Base-by-base conservation (phyloP, 176 grass and related monocot genomes). In the Phoenix roebelenii region DNA sequence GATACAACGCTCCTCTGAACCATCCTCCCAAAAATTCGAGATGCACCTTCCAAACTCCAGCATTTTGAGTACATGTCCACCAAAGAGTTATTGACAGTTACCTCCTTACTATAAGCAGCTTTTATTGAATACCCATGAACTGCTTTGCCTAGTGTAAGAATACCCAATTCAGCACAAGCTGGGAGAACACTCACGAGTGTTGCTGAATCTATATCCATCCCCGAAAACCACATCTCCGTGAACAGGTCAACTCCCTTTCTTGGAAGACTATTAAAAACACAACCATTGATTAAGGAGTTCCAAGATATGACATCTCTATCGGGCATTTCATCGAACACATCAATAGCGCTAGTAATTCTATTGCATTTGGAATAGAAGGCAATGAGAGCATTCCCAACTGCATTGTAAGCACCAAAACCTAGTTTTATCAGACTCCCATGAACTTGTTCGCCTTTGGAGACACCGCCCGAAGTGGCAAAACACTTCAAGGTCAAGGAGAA, bases 61-160 rank as follows among this genome's bases (percentile, higher is more conserved):
- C 83, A 90, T 78, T 85, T 95, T 51, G 86, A 90, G 53, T 95
- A 90, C 86, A 87, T 95, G 66, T 84, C 74, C 4, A 95, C 82
- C 59, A 90, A 68, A 80, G 77, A 78, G 67, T 87, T 95, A 63
- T 59, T 59, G 24, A 90, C 51, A 57, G 57, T 39, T 61, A 72
- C 66, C 57, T 95, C 71, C 50, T 52, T 15, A 22, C 67, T 29
- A 26, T 87, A 82, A 24, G 77, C 83, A 62, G 73, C 64, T 84
- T 87, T 96, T 22, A 85, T 65, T 9, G 77, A 76, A 59, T 77
- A 87, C 18, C 83, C 83, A 67, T 90, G 91, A 69, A 90, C 28
- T 23, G 52, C 61, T 74, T 61, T 82, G 16, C 91, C 91, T 54
- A 85, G 29, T 65, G 57, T 78, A 62, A 61, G 60, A 72, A 56